phyloP scores from a whole-genome alignment of 768 basidiomycete genomes.

The Lactarius hatsudake region DNA sequence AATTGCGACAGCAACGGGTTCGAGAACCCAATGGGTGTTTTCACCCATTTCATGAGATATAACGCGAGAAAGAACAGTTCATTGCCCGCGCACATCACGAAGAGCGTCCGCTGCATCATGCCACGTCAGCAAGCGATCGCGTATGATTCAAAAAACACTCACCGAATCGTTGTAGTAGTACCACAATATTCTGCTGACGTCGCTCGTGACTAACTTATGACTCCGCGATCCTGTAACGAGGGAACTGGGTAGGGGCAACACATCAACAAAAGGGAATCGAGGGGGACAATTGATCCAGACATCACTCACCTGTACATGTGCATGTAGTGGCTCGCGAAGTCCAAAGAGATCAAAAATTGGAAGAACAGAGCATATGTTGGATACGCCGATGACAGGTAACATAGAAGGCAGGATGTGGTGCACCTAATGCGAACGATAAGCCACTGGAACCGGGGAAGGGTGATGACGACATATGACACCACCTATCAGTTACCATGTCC shows the following conservation, averaged over 20 bases:
- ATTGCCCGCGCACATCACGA: constrained; percentile 91
- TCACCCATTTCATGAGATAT: constrained; percentile 87
- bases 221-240: constrained; percentile 90
- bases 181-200: constrained; percentile 89
- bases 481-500: constrained; percentile 99
- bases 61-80: constrained; percentile 94
- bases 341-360: constrained; percentile 93
- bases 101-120: constrained; percentile 66
- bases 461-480: constrained; percentile 30
- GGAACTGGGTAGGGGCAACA: constrained; percentile 51
- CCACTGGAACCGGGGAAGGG: not conserved
- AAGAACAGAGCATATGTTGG: constrained; percentile 81
- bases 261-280: not conserved
- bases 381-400: constrained; percentile 90
- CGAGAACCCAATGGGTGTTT: constrained; percentile 52
- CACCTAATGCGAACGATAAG: constrained; percentile 51
- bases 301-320: constrained; percentile 93
- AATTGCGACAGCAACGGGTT: constrained; percentile 38
- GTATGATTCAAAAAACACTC: constrained; percentile 34
- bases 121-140: not conserved
- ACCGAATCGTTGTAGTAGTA: constrained; percentile 93
- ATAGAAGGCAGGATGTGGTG: constrained; percentile 92
- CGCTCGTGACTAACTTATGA: constrained; percentile 89
- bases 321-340: constrained; percentile 99
- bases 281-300: not conserved